These are phyloP conservation scores for Phyllosticta capitalensis DNA, from an alignment of 2,329 filamentous ascomycete genomes.

Conservation along the genomic window DNA sequence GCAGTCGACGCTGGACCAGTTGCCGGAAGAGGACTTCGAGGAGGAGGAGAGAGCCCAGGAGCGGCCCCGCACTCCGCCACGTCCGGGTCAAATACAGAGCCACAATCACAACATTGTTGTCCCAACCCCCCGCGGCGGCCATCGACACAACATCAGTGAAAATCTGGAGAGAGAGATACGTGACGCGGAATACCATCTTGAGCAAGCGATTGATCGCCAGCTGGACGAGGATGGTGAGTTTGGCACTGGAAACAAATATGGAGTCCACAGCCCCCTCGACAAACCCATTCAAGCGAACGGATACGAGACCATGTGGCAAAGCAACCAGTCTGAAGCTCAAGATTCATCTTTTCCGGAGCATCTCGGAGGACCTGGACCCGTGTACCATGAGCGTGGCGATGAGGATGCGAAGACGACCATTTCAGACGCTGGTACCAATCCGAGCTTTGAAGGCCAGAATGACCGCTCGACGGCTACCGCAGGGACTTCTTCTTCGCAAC, in stretches of 20 bases:
- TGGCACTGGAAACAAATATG: slow-evolving; percentile 47
- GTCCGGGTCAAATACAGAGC: slow-evolving; percentile 26
- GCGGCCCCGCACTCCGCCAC: slow-evolving; percentile 23
- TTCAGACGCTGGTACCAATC: slow-evolving; percentile 28
- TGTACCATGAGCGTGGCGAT: slow-evolving; percentile 1
- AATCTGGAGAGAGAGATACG: slow-evolving; percentile 77
- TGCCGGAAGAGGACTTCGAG: slow-evolving; percentile 66
- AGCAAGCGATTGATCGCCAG: slow-evolving; percentile 69
- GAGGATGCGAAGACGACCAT: slow-evolving; percentile 32
- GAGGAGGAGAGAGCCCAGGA: slow-evolving; percentile 24
- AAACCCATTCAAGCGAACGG: slow-evolving; percentile 19
- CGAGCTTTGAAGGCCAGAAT: slow-evolving; percentile 26
- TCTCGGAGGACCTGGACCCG: slow-evolving; percentile 31
- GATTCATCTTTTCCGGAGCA: slow-evolving; percentile 55
- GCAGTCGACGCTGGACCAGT: slow-evolving; percentile 51
- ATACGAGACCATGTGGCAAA: slow-evolving; percentile 23
- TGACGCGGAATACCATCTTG: slow-evolving; percentile 75
- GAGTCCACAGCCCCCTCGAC: slow-evolving; percentile 8
- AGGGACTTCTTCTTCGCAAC: slow-evolving; percentile 27
- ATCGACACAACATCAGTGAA: slow-evolving; percentile 64
- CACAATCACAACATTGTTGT: slow-evolving; percentile 46
- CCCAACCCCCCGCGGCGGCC: slow-evolving; percentile 50
- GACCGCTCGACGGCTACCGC: slow-evolving; percentile 22
- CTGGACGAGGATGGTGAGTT: slow-evolving; percentile 64
- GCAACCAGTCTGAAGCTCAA: slow-evolving; percentile 64